Evolutionary conservation across 371 early-diverging fungal species (phyloP), one percentile per base, ranked within the genome.

Genomic region (Haplosporangium sp.): DNA sequence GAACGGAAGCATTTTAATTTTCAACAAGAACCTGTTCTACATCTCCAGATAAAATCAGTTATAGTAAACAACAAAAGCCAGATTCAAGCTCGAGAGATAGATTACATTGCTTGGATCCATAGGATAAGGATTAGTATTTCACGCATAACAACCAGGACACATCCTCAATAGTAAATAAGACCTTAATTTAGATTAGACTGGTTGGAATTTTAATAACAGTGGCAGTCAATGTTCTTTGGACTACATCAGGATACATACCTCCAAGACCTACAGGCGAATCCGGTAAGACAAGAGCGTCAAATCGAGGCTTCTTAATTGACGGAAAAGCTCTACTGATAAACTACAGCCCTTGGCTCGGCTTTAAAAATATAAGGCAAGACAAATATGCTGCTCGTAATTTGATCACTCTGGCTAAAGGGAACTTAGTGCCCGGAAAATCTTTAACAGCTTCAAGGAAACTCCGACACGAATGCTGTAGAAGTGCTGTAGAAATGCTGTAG

Each of bases 291-390:
- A 55, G 9, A 10, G 11, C 34, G 10, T 4, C 34, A 3, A 11
- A 11, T 19, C 60, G 60, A 39, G 40, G 10, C 40, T 39, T 39
- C 39, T 2, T 20, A 5, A 40, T 8, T 59, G 67, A 67, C 13
- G 71, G 70, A 40, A 61, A 20, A 19, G 73, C 64, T 37, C 53
- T 78, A 4, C 27, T 78, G 20, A 70, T 73, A 61, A 71, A 78
- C 13, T 78, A 78, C 17, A 78, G 78, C 55, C 78, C 78, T 17
- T 78, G 78, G 74, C 73, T 73, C 5, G 67, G 74, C 27, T 73
- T 78, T 53, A 73, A 73, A 37, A 73, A 64, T 37, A 78, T 73
- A 67, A 69, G 78, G 78, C 64, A 69, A 17, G 17, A 15, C 27
- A 27, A 27, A 27, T 27, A 50, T 50, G 13, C 50, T 50, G 7